Evolutionary conservation across 1,139 yeast genomes (phyloP).

Genomic region (Schwanniomyces etchellsii): DNA sequence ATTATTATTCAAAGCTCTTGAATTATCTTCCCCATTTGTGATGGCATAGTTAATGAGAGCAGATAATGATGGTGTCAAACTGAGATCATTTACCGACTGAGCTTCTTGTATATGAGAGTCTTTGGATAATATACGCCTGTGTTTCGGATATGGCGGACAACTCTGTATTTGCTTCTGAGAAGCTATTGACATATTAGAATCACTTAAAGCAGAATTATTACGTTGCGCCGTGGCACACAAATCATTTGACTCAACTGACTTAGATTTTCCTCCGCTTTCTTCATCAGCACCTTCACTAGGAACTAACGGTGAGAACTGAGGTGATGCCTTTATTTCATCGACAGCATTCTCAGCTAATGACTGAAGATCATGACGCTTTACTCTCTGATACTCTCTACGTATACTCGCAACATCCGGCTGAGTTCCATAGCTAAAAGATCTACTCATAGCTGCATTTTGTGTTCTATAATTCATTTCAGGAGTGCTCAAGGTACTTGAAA

Average conservation of each 20-base stretch:
- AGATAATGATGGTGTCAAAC: constrained; percentile 38
- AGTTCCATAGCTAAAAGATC: neutral
- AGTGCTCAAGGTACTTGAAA: constrained; percentile 2
- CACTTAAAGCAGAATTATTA: neutral
- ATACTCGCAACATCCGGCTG: neutral
- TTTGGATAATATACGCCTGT: neutral
- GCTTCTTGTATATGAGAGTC: neutral
- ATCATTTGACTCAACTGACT: too few relatives aligned
- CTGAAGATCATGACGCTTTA: constrained; percentile 11
- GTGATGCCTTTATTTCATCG: constrained; percentile 14
- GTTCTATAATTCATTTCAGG: neutral
- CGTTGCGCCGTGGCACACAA: too few relatives aligned
- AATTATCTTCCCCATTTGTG: constrained; percentile 11
- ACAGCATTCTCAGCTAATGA: constrained; percentile 28
- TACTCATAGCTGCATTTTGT: constrained; percentile 1
- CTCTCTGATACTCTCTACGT: neutral
- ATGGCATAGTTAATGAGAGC: constrained; percentile 41
- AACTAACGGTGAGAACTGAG: too few relatives aligned
- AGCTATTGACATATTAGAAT: neutral
- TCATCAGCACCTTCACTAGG: neutral
- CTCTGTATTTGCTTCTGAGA: neutral
- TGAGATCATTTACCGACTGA: constrained; percentile 11
- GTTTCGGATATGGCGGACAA: neutral
- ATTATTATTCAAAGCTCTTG: constrained; percentile 5
- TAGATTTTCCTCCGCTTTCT: neutral